A percentile compares a stretch with the other conserved stretches of the same genome.
phyloP scores from a whole-genome alignment of 2,329 filamentous ascomycete genomes.

The Sporothrix brasiliensis region DNA sequence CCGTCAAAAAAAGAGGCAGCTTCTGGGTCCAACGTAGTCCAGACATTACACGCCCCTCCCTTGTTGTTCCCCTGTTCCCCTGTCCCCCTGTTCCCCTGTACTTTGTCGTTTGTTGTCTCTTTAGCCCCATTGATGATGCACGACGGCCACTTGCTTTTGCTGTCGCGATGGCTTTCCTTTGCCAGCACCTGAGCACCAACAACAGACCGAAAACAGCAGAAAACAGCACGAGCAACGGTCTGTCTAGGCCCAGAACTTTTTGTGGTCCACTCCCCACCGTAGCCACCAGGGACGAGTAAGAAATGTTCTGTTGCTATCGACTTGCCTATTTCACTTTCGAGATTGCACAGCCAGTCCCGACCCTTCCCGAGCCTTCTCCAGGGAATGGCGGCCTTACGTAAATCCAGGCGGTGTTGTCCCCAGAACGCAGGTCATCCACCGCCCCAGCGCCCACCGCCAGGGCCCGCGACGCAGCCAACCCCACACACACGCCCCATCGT shows the following conservation, averaged over 20 bases:
- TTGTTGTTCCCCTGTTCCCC: background rate
- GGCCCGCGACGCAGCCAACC: constrained; percentile 7
- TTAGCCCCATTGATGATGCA: constrained; percentile 21
- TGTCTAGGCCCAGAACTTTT: constrained; percentile 25
- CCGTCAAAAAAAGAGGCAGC: background rate
- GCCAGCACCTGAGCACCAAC: background rate
- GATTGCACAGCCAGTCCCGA: constrained; percentile 4
- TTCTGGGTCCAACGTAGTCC: background rate
- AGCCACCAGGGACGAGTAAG: constrained; percentile 16
- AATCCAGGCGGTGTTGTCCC: constrained; percentile 4
- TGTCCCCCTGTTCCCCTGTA: background rate
- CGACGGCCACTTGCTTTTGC: constrained; percentile 8
- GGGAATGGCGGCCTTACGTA: constrained; percentile 27
- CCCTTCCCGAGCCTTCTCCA: constrained; percentile 24
- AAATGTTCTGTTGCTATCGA: background rate
- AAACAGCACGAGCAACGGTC: background rate
- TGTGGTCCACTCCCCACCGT: constrained; percentile 11
- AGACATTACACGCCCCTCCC: constrained; percentile 9
- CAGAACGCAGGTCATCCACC: background rate
- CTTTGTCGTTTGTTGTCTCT: background rate
- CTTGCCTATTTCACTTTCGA: constrained; percentile 6
- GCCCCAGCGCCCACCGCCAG: background rate
- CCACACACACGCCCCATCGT: constrained; percentile 31
- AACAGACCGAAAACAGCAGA: constrained; percentile 3
- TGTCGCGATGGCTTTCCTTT: background rate